phyloP scores from a whole-genome alignment of 495 filamentous ascomycete genomes.

The Podospora comata region DNA sequence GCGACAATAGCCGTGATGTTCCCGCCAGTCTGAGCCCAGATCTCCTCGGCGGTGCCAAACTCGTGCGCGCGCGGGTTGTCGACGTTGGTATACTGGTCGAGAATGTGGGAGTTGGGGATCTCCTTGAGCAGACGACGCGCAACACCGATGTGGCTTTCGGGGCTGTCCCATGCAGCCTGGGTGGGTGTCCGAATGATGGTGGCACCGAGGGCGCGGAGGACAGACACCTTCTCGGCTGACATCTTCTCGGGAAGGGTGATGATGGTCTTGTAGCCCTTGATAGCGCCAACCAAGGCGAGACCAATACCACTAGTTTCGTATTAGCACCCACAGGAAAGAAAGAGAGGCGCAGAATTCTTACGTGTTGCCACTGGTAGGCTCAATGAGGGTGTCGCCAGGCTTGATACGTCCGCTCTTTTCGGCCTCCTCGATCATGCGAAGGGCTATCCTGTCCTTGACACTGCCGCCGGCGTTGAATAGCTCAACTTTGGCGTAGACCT shows the following conservation, averaged over 20 bases:
- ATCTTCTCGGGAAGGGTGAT: constrained; percentile 99
- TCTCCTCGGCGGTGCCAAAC: constrained; percentile 90
- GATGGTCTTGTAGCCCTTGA: constrained; percentile 97
- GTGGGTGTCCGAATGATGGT: constrained; percentile 98
- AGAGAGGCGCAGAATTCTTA: constrained; percentile 36
- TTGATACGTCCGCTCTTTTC: constrained; percentile 89
- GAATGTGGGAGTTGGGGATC: constrained; percentile 91
- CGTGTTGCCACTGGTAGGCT: constrained; percentile 97
- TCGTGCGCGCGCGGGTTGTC: constrained; percentile 96
- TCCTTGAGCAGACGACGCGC: constrained; percentile 87
- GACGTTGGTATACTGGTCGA: constrained; percentile 91
- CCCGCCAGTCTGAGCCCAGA: constrained; percentile 88
- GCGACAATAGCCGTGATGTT: constrained; percentile 82
- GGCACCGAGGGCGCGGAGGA: constrained; percentile 86
- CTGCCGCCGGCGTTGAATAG: constrained; percentile 97
- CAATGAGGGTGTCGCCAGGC: constrained; percentile 94
- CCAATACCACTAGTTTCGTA: constrained; percentile 70
- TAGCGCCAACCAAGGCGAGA: constrained; percentile 84
- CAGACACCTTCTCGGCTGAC: constrained; percentile 95
- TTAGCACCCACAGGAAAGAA: constrained; percentile 23
- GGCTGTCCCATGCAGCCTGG: constrained; percentile 87
- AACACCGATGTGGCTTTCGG: constrained; percentile 96
- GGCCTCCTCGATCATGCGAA: constrained; percentile 97
- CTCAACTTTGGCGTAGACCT: constrained; percentile 93
- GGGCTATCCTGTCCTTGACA: constrained; percentile 95